A percentile compares a stretch with the other conserved stretches of the same genome.
These are phyloP conservation scores for Malus orientalis DNA, from an alignment of 306 rosid genomes.

Conservation along the genomic window DNA sequence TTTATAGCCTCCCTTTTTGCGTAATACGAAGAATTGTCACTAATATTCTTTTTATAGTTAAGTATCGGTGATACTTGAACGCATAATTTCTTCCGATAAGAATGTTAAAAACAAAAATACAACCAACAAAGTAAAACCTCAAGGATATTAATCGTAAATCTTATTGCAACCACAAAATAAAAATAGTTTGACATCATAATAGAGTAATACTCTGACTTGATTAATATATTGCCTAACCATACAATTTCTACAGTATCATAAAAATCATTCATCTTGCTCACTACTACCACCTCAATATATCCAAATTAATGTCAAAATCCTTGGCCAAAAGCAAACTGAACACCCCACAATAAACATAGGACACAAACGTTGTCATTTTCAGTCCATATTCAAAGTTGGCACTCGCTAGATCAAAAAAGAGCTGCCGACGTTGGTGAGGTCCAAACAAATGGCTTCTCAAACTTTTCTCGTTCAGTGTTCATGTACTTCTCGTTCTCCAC, in stretches of 20 bases:
- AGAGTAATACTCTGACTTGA: too few relatives aligned
- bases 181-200: too few relatives aligned
- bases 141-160: too few relatives aligned
- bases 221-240: too few relatives aligned
- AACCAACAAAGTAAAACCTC: too few relatives aligned
- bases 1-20: too few relatives aligned
- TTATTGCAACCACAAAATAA: too few relatives aligned
- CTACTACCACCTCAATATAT: neutral
- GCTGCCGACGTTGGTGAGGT: neutral
- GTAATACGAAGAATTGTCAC: too few relatives aligned
- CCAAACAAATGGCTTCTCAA: neutral
- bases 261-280: neutral
- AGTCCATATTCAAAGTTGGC: neutral
- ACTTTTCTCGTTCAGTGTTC: conserved; percentile 19
- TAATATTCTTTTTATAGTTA: too few relatives aligned
- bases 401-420: neutral
- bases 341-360: neutral
- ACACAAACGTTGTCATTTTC: neutral
- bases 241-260: too few relatives aligned
- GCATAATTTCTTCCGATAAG: rapidly evolving
- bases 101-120: too few relatives aligned
- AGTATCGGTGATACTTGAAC: too few relatives aligned
- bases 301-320: neutral
- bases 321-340: neutral
- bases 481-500: conserved; percentile 46